Evolutionary conservation across 139 green algal genomes (phyloP), one percentile per base, ranked within the genome.

Genomic region (Auxenochlorella pyrenoidosa): DNA sequence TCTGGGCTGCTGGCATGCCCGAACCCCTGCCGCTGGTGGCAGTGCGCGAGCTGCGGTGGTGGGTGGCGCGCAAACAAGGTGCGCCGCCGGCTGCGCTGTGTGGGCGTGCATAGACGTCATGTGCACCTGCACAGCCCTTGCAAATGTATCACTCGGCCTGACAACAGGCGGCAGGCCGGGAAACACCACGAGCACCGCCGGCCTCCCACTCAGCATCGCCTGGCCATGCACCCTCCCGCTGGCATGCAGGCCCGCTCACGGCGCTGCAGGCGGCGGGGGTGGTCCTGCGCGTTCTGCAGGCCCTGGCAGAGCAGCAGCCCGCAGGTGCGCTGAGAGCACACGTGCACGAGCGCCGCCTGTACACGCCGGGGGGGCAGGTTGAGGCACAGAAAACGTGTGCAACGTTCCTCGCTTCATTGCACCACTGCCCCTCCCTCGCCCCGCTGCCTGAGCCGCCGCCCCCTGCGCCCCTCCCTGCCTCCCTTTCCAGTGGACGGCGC

Each of bases 41-140:
- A 2, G 85, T 98, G 32, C 87, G 96, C 26, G 95, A 98, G 93
- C 92, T 98, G 82, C 85, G 95, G 32, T 98, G 96, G 96, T 94
- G 94, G 88, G 78, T 94, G 41, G 88, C 91, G 0, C 54, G 75
- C 34, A 86, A 91, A 36, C 59, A 85, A 63, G 84, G 87, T 87
- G 84, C 86, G 78, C 24, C 71, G 28, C 28, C 47, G 47, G 47
- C 30, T 43, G 76, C 47, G 13, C 34, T 15, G 12, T 54, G 10
- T 54, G n/a, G n/a, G n/a, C n/a, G n/a, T 54, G 47, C 47, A 54
- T 10, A 54, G 47, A 54, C 47, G 10, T 6, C 47, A 10, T 54
- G 47, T 10, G 47, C 47, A 10, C 10, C 10, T 54, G 47, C 47
- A n/a, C n/a, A 54, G 47, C 47, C 47, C 47, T 54, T 54, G 47